Evolutionary conservation across 345 rosid genomes (phyloP).

Genomic region (Aethionema arabicum): DNA sequence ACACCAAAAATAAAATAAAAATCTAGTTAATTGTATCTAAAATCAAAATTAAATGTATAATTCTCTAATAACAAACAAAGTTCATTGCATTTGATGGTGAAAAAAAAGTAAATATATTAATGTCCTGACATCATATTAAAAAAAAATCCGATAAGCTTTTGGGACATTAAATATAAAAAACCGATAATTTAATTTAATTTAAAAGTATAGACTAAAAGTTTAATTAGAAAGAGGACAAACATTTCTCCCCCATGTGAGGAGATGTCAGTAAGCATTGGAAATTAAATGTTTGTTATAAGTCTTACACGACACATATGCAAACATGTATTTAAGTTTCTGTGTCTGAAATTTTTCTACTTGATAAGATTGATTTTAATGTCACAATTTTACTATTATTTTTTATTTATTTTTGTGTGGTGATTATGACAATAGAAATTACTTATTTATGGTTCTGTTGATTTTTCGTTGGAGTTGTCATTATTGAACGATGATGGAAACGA

Average conservation of each 20-base stretch:
- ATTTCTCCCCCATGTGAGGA: slow-evolving; percentile 43
- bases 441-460: too few species aligned
- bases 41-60: not conserved
- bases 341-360: slow-evolving; percentile 19
- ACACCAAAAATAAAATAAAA: not conserved
- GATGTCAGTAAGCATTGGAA: slow-evolving; percentile 33
- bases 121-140: slow-evolving; percentile 25
- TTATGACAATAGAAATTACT: too few species aligned
- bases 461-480: too few species aligned
- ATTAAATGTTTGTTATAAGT: slow-evolving; percentile 22
- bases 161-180: slow-evolving; percentile 21
- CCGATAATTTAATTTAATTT: slow-evolving; percentile 3
- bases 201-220: slow-evolving; percentile 2
- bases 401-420: too few species aligned
- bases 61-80: slow-evolving; percentile 23
- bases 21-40: not conserved
- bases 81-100: slow-evolving; percentile 34
- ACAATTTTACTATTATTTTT: not conserved
- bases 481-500: too few species aligned
- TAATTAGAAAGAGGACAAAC: slow-evolving; percentile 31
- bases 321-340: slow-evolving; percentile 26
- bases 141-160: slow-evolving; percentile 28
- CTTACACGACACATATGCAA: slow-evolving; percentile 23
- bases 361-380: slow-evolving; percentile 23
- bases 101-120: slow-evolving; percentile 19